These are phyloP conservation scores for Chytriomyces sp. DNA, from an alignment of 192 early-diverging fungal species.

Conservation along the genomic window DNA sequence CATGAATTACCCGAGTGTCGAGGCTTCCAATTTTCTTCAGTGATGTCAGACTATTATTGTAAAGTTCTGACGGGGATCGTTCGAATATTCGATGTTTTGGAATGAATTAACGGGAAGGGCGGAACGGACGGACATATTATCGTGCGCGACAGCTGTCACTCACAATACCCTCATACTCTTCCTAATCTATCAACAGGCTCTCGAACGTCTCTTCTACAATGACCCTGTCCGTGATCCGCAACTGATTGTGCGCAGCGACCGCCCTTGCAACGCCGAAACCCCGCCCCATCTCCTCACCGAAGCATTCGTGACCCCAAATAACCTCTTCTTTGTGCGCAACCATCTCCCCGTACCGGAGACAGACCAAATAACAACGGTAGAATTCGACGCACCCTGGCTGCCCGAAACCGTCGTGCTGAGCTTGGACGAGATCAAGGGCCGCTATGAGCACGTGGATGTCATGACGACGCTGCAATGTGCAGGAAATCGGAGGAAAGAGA, in stretches of 20 bases:
- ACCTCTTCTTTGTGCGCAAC: conserved; percentile 81
- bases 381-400: conserved; percentile 57
- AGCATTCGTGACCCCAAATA: conserved; percentile 73
- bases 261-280: conserved; percentile 89
- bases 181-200: no score
- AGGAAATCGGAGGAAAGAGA: conserved; percentile 80
- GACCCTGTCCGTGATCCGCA: conserved; percentile 71
- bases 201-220: conserved; percentile 53
- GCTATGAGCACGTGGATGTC: conserved; percentile 58
- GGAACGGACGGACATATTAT: no score
- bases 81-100: no score
- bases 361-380: conserved; percentile 59
- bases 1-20: no score
- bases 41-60: no score
- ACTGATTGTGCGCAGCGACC: conserved; percentile 60
- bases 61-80: no score
- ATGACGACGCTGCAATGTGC: conserved; percentile 80
- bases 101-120: no score
- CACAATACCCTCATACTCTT: no score
- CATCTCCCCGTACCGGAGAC: conserved; percentile 87
- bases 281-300: conserved; percentile 51
- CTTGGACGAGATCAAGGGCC: conserved; percentile 53
- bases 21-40: no score
- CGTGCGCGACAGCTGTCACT: no score
- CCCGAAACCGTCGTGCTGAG: conserved; percentile 42